Evolutionary conservation across 768 basidiomycete genomes (phyloP), one percentile per base, ranked within the genome.

Genomic region (Butyriboletus loyo): DNA sequence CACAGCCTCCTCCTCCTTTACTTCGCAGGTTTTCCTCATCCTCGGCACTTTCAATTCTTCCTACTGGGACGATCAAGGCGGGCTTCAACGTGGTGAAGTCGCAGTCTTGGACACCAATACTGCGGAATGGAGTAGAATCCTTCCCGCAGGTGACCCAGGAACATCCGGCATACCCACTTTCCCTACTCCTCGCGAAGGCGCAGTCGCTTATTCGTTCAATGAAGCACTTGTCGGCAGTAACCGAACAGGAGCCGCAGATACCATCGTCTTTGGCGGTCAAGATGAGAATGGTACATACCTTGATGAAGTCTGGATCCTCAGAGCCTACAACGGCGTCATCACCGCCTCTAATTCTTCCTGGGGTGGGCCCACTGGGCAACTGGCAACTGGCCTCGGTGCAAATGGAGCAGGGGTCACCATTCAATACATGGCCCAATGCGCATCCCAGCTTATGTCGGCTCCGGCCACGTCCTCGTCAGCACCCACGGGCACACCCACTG

Each of bases 191-290:
- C 84, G 90, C 43, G 76, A 84, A 68, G 90, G 90, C 34, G 84
- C 89, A 14, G 80, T 77, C 9, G 85, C 79, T 1, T 66, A 89
- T 34, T 81, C 87, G 6, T 83, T 73, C 61, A 56, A 63, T 21
- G 55, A 68, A 48, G 75, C 79, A 3, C 74, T 90, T 8, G 84
- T 89, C 8, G 89, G 89, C 8, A 57, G 59, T 7, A 68, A 76
- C 35, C 75, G 80, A 22, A 65, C 61, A 22, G 60, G 60, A 19
- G 80, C 78, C 19, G 75, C 87, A 24, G 90, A 92, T 63, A 86
- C 82, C 17, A 77, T 92, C 40, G 81, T 92, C 10, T 92, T 89
- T 57, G 90, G 90, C 31, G 90, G 90, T 36, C 78, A 79, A 58
- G 87, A 89, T 64, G 72, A 75, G 39, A 65, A 72, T 50, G 89